Conservation (phyloP, 257 asterid genomes). For the Orobanche coerulescens region DNA sequence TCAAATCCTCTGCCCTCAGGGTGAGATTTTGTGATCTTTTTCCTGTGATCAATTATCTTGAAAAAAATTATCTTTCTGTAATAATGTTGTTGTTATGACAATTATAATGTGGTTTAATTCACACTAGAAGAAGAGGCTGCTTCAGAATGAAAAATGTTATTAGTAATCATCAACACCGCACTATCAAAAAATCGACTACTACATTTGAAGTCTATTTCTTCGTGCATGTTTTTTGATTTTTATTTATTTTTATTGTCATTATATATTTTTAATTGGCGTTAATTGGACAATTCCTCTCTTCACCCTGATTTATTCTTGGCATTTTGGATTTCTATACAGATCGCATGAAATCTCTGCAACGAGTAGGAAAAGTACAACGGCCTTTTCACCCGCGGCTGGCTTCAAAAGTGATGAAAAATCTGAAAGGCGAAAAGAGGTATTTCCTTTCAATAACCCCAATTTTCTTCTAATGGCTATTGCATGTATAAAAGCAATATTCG, state of each 20-base stretch:
- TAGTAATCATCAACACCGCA: too few species aligned
- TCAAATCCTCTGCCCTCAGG: slow-evolving; percentile 33
- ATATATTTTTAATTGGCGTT: too few species aligned
- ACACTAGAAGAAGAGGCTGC: too few species aligned
- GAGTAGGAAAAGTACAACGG: slow-evolving; percentile 26
- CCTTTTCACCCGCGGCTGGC: slow-evolving; percentile 35
- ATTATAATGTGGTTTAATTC: too few species aligned
- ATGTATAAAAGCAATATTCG: slow-evolving; percentile 12
- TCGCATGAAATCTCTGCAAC: slow-evolving; percentile 31
- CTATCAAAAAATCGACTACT: too few species aligned
- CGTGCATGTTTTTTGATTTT: too few species aligned
- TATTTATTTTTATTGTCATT: too few species aligned
- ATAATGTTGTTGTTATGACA: too few species aligned
- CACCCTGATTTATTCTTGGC: neutral
- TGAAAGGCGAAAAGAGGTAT: slow-evolving; percentile 73
- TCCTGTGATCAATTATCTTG: slow-evolving; percentile 10
- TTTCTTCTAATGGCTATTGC: slow-evolving; percentile 1
- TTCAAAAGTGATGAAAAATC: slow-evolving; percentile 42
- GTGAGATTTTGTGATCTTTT: slow-evolving; percentile 30
- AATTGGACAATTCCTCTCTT: too few species aligned
- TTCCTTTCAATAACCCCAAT: neutral
- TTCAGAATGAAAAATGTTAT: too few species aligned
- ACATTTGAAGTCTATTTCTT: too few species aligned
- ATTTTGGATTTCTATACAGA: slow-evolving; percentile 29
- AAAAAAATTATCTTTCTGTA: neutral